These are phyloP conservation scores for Chamaecrista fasciculata DNA, from an alignment of 306 rosid species.

Conservation along the genomic window DNA sequence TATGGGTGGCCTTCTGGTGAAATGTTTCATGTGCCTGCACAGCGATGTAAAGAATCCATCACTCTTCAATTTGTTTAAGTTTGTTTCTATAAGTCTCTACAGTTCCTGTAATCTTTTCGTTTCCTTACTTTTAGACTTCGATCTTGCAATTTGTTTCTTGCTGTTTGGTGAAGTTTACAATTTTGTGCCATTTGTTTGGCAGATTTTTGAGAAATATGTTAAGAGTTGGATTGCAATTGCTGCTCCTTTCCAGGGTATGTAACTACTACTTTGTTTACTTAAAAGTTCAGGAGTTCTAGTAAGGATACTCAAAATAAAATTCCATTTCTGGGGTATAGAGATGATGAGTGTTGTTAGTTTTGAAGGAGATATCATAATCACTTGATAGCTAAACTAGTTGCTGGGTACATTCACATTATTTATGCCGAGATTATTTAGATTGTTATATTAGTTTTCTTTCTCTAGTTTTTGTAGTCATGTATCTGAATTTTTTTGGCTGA, in stretches of 20 bases:
- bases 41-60: slow-evolving; percentile 55
- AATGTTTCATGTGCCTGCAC: slow-evolving; percentile 87
- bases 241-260: slow-evolving; percentile 92
- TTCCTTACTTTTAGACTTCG: slow-evolving; percentile 13
- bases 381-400: slow-evolving; percentile 3
- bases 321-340: slow-evolving; percentile 17
- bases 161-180: slow-evolving; percentile 7
- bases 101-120: slow-evolving; percentile 1
- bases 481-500: not conserved
- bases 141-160: slow-evolving; percentile 4
- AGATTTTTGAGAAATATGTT: slow-evolving; percentile 98
- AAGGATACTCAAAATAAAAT: slow-evolving; percentile 21
- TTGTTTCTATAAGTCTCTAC: slow-evolving; percentile 12
- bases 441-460: not conserved
- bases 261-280: slow-evolving; percentile 22
- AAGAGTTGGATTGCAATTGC: slow-evolving; percentile 92
- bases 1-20: slow-evolving; percentile 96
- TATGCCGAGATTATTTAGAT: not conserved
- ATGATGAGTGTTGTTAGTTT: slow-evolving; percentile 8
- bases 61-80: slow-evolving; percentile 19
- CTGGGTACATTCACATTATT: not conserved
- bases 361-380: not conserved
- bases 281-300: not conserved
- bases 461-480: not conserved
- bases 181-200: slow-evolving; percentile 32